A percentile compares a stretch with the other conserved stretches of the same genome.
phyloP scores from a whole-genome alignment of 257 asterid species.

The Lycium barbarum region DNA sequence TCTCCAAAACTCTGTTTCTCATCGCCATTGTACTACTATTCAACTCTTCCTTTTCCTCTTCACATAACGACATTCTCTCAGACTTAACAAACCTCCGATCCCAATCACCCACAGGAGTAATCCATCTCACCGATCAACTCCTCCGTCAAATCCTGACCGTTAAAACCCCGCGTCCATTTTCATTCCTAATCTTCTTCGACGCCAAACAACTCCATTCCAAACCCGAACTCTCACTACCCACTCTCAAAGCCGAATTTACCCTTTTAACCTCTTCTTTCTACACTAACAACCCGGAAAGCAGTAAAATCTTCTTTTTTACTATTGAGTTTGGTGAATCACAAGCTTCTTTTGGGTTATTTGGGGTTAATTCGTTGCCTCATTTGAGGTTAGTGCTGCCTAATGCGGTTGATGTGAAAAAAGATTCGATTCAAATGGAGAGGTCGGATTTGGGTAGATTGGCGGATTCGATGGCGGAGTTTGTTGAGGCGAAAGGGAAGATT shows the following conservation, averaged over 20 bases:
- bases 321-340: constrained; percentile 77
- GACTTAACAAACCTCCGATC: constrained; percentile 24
- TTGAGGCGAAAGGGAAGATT: constrained; percentile 59
- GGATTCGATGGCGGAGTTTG: constrained; percentile 86
- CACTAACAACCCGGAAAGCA: constrained; percentile 49
- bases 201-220: constrained; percentile 9
- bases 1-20: constrained; percentile 15
- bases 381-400: constrained; percentile 71
- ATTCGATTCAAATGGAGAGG: constrained; percentile 76
- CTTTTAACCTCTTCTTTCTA: constrained; percentile 61
- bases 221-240: constrained; percentile 25
- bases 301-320: constrained; percentile 63
- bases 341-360: constrained; percentile 61
- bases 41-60: not conserved
- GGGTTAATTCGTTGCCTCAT: constrained; percentile 79
- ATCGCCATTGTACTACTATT: not conserved
- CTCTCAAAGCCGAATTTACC: constrained; percentile 47
- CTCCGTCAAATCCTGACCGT: constrained; percentile 5
- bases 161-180: constrained; percentile 8
- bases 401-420: constrained; percentile 60
- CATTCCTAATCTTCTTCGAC: constrained; percentile 27
- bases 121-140: constrained; percentile 29
- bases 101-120: not conserved
- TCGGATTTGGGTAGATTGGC: constrained; percentile 69
- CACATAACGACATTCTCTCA: not conserved